Percentiles rank a stretch among this genome's conserved stretches.
These are phyloP conservation scores for Vitis hybrid DNA, from an alignment of 177 flowering plant species.

Conservation along the genomic window DNA sequence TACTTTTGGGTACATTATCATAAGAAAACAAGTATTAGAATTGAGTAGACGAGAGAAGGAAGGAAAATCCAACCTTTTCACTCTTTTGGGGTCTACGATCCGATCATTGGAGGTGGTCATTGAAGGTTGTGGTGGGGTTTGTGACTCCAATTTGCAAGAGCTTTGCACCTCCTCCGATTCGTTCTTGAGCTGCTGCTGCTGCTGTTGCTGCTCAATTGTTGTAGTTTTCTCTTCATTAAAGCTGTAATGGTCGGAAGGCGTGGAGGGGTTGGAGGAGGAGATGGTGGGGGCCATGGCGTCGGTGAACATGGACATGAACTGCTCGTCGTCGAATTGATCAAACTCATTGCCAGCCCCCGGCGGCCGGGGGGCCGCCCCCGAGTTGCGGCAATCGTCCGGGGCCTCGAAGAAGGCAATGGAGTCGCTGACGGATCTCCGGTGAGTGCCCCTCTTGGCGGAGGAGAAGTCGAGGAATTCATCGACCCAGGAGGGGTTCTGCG, in stretches of 20 bases:
- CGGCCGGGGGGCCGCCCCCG: constrained; percentile 3
- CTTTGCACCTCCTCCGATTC: constrained; percentile 67
- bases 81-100: constrained; percentile 74
- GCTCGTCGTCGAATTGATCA: constrained; percentile 76
- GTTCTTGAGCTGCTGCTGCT: constrained; percentile 21
- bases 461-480: constrained; percentile 95
- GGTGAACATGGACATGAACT: constrained; percentile 83
- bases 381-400: constrained; percentile 46
- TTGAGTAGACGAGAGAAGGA: too few relatives aligned
- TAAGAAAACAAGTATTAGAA: too few relatives aligned
- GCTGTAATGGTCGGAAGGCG: constrained; percentile 82
- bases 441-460: constrained; percentile 57
- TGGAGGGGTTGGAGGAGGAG: constrained; percentile 60
- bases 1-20: too few relatives aligned
- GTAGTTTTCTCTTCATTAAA: constrained; percentile 51
- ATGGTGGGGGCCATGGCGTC: constrained; percentile 34
- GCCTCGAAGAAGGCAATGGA: constrained; percentile 74
- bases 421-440: constrained; percentile 81
- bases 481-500: constrained; percentile 58
- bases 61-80: constrained; percentile 53
- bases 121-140: constrained; percentile 8
- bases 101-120: constrained; percentile 28
- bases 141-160: constrained; percentile 36
- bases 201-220: constrained; percentile 23
- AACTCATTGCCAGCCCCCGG: constrained; percentile 33